Evolutionary conservation across 306 rosid genomes (phyloP).

Genomic region (Vigna mungo): DNA sequence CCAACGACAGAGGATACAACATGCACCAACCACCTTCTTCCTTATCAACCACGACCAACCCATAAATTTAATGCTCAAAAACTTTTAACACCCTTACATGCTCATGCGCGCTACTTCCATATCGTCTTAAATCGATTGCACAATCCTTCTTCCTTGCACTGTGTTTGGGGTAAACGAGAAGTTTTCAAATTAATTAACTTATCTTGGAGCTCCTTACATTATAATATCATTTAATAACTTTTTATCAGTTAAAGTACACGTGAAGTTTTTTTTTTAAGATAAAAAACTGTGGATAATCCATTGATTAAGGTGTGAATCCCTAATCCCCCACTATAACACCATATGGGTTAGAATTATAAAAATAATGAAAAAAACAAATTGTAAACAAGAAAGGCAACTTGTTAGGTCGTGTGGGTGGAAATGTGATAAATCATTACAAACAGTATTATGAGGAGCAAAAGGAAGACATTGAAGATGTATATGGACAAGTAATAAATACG

Average conservation of each 20-base stretch:
- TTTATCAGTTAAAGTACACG: constrained; percentile 34
- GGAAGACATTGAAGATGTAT: too few species aligned
- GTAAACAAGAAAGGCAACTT: background rate
- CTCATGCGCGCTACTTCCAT: constrained; percentile 36
- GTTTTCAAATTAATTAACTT: constrained; percentile 33
- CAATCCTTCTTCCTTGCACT: constrained; percentile 13
- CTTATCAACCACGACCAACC: constrained; percentile 12
- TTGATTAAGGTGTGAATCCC: constrained; percentile 34
- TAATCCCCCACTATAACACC: constrained; percentile 17
- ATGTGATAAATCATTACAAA: background rate
- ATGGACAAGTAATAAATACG: too few species aligned
- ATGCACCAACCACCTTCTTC: constrained; percentile 35
- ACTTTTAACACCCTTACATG: constrained; percentile 25
- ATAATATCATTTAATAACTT: background rate
- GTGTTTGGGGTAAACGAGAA: constrained; percentile 33
- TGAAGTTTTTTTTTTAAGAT: constrained; percentile 10
- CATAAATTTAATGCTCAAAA: constrained; percentile 20
- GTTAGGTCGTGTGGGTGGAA: background rate
- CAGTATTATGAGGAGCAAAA: background rate
- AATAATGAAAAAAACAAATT: background rate
- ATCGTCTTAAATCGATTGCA: constrained; percentile 20
- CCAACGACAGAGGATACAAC: constrained; percentile 18
- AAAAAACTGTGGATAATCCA: background rate
- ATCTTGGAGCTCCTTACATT: constrained; percentile 33
- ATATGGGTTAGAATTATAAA: constrained; percentile 22